Evolutionary conservation across 768 basidiomycete species (phyloP), one percentile per base, ranked within the genome.

Genomic region (Agrocybe praecox): DNA sequence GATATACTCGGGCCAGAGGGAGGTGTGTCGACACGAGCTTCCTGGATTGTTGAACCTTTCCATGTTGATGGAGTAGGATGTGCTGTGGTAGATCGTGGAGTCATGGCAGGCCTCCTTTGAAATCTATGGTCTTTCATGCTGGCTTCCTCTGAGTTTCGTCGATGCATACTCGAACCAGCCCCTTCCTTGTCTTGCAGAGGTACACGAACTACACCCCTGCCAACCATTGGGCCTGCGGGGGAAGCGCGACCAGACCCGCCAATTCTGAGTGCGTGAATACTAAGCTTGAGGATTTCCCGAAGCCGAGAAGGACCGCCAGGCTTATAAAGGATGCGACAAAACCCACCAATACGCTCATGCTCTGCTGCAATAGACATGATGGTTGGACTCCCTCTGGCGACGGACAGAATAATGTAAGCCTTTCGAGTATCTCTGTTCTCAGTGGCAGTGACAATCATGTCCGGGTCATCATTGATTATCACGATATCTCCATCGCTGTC

Each of bases 291-390:
- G 21, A 86, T 80, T 6, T 79, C 69, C 23, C 86, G 80, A 54
- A 96, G 79, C 19, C 88, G 84, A 44, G 84, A 82, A 2, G 95
- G 95, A 2, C 94, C 93, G 22, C 87, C 87, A 10, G 95, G 95
- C 69, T 97, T 98, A 81, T 88, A 91, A 12, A 96, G 73, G 21
- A 94, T 77, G n/a, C 91, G 87, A 70, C 91, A 94, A 71, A 92
- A 90, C 23, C 94, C 94, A 9, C 95, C 95, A 11, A 87, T 83
- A 43, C 79, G 78, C 67, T 94, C 92, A 66, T 90, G 88, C 19
- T 90, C 86, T 55, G 77, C 81, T 52, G 86, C 85, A 14, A 85
- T 80, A 10, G 77, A 73, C 78, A 89, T 83, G 50, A 88, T 68
- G 51, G 76, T 71, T 15, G 87, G 78, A 68, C 82, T 87, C 17